Evolutionary conservation across 2,329 filamentous ascomycete genomes (phyloP).

Genomic region (Penicillium freii): DNA sequence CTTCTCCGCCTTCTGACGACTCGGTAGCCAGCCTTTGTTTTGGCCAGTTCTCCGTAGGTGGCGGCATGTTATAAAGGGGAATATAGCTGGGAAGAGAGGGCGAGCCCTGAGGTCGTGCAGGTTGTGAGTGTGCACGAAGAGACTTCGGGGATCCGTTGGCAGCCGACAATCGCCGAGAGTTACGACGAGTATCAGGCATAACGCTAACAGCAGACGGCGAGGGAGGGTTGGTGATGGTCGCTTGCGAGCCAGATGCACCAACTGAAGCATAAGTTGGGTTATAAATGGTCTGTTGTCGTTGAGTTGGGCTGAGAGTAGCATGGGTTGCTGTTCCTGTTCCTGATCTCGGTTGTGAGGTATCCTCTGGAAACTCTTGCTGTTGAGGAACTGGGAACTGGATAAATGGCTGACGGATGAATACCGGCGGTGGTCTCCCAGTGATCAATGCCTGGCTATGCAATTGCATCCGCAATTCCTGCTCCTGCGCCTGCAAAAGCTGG

Average conservation of each 20-base stretch:
- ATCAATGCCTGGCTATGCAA: constrained; percentile 47
- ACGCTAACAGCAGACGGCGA: constrained; percentile 44
- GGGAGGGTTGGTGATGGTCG: constrained; percentile 45
- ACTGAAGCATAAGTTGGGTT: constrained; percentile 39
- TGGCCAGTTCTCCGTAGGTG: constrained; percentile 29
- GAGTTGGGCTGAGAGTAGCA: constrained; percentile 31
- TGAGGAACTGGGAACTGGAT: constrained; percentile 42
- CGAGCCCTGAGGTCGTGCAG: constrained; percentile 46
- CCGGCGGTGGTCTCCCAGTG: constrained; percentile 40
- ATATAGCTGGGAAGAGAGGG: constrained; percentile 32
- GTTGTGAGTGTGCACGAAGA: constrained; percentile 51
- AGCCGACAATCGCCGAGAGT: constrained; percentile 45
- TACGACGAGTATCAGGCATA: constrained; percentile 46
- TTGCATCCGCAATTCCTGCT: constrained; percentile 50
- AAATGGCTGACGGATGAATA: constrained; percentile 44
- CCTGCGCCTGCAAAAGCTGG: constrained; percentile 51
- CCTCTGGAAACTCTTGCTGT: constrained; percentile 37
- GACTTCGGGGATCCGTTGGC: constrained; percentile 44
- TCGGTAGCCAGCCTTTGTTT: constrained; percentile 34
- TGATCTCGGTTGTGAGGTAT: constrained; percentile 38
- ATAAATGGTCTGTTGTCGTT: constrained; percentile 38
- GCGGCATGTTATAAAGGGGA: constrained; percentile 34
- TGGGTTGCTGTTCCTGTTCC: constrained; percentile 41
- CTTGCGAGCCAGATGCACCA: constrained; percentile 37
- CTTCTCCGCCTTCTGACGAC: constrained; percentile 33